Percentiles rank a stretch among this genome's conserved stretches.
phyloP scores from a whole-genome alignment of 257 asterid species.

The Prunella vulgaris region DNA sequence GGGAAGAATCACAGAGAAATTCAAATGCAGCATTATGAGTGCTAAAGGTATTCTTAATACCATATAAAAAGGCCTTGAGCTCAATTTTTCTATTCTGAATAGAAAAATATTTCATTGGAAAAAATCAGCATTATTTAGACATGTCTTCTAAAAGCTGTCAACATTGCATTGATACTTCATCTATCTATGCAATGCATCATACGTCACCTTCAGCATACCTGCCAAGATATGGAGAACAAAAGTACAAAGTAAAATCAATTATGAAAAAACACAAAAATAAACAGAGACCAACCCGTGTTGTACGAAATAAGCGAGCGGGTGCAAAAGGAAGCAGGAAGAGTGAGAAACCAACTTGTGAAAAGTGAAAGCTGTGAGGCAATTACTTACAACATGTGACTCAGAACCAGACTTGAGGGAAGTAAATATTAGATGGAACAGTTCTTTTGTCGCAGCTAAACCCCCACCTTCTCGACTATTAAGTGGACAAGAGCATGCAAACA shows the following conservation, averaged over 20 bases:
- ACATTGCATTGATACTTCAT: conserved; percentile 6
- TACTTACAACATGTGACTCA: conserved; percentile 81
- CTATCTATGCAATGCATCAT: not conserved
- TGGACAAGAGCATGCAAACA: conserved; percentile 96
- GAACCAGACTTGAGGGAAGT: conserved; percentile 96
- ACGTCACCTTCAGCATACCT: not conserved
- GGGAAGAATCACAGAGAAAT: conserved; percentile 17
- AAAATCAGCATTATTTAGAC: conserved; percentile 1
- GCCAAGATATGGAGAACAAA: conserved; percentile 7
- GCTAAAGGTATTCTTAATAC: conserved; percentile 12
- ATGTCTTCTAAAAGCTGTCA: not conserved
- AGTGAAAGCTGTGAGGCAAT: too few relatives aligned
- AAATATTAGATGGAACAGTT: conserved; percentile 87
- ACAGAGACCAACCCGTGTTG: too few relatives aligned
- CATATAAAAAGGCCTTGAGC: conserved; percentile 11
- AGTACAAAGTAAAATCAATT: not conserved
- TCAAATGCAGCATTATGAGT: conserved; percentile 17
- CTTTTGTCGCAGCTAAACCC: conserved; percentile 83
- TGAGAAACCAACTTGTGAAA: too few relatives aligned
- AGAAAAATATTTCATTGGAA: not conserved
- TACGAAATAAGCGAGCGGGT: too few relatives aligned
- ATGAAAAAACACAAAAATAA: too few relatives aligned
- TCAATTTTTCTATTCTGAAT: not conserved
- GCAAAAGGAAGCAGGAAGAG: too few relatives aligned
- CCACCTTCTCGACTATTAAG: conserved; percentile 82